A percentile compares a stretch with the other conserved stretches of the same genome.
These are phyloP conservation scores for Vickermania spadyakhi DNA, from an alignment of 208 protist genomes.

Conservation along the genomic window DNA sequence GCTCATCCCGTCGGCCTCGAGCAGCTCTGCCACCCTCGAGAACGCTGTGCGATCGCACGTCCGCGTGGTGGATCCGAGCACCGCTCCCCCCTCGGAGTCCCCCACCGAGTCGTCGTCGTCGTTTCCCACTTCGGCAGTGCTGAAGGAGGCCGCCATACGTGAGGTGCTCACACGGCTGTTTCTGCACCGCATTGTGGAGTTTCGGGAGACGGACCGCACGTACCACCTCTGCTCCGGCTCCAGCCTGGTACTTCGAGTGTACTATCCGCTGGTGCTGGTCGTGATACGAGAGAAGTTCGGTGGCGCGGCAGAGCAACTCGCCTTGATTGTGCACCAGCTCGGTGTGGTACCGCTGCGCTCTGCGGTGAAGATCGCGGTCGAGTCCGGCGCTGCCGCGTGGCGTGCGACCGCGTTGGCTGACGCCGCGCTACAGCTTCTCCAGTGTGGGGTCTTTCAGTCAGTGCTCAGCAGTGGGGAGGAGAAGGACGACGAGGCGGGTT, in stretches of 20 bases:
- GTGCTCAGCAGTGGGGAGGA: too few species aligned
- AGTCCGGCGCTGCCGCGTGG: constrained; percentile 2
- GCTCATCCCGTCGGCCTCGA: too few species aligned
- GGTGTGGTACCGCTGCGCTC: constrained; percentile 28
- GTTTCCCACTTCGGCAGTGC: too few species aligned
- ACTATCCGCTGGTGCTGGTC: constrained; percentile 44
- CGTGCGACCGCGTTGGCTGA: neutral
- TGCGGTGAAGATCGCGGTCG: constrained; percentile 31
- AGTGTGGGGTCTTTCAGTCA: neutral
- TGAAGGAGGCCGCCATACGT: constrained; percentile 29
- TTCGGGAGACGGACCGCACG: constrained; percentile 14
- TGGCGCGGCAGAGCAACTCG: constrained; percentile 34
- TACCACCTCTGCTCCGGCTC: constrained; percentile 46
- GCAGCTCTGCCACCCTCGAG: neutral
- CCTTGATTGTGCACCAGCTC: constrained; percentile 45
- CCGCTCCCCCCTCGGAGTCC: too few species aligned
- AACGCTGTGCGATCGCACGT: neutral
- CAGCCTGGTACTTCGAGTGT: constrained; percentile 45
- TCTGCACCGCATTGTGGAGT: constrained; percentile 52
- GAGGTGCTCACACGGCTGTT: constrained; percentile 62
- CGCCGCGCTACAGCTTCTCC: neutral
- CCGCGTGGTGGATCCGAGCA: too few species aligned
- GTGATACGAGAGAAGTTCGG: constrained; percentile 44
- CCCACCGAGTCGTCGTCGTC: too few species aligned
- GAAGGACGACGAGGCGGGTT: neutral